Evolutionary conservation across 106 monocot species (phyloP), one percentile per base, ranked within the genome.

Genomic region (Platanthera guangdongensis): DNA sequence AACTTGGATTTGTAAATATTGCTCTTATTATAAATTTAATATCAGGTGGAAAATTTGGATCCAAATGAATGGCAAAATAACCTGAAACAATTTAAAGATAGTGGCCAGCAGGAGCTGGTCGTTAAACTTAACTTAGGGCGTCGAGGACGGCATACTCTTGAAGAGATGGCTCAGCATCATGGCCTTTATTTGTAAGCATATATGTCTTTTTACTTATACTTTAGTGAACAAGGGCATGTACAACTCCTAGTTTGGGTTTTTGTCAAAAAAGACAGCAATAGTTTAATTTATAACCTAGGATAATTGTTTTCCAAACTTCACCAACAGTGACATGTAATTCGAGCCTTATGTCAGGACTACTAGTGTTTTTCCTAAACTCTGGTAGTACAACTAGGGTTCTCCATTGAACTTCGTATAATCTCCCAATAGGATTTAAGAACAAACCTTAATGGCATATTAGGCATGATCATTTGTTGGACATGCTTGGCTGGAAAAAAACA

Each of bases 11-110:
- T 46, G 14, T 78, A 9, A 68, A 52, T 16, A 51, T n/a, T 48
- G 7, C 10, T 78, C 0, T 18, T 73, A n/a, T 45, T 47, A 39
- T 0, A 52, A 74, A 63, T 50, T 50, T 3, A 52, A 76, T 46
- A 74, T 32, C 62, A 97, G 97, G 94, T 94, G 50, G 97, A 94
- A 85, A 94, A 88, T 70, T 73, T 97, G 50, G 97, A 97, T 77
- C 81, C 86, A 72, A 92, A 86, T 84, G 97, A 97, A 81, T 97
- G 97, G 97, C 77, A 78, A 76, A 81, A 76, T 51, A 91, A 85
- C 53, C 80, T 97, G 65, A 83, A 86, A 47, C 91, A 94, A 77
- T 68, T 93, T 59, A 94, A 86, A 79, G 82, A 92, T 79, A 85
- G 85, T 57, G 77, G 78, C n/a, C 91, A 94, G 51, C 74, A 86